A percentile compares a stretch with the other conserved stretches of the same genome.
phyloP scores from a whole-genome alignment of 805 yeast genomes.

The Cyberlindnera euphorbiae region DNA sequence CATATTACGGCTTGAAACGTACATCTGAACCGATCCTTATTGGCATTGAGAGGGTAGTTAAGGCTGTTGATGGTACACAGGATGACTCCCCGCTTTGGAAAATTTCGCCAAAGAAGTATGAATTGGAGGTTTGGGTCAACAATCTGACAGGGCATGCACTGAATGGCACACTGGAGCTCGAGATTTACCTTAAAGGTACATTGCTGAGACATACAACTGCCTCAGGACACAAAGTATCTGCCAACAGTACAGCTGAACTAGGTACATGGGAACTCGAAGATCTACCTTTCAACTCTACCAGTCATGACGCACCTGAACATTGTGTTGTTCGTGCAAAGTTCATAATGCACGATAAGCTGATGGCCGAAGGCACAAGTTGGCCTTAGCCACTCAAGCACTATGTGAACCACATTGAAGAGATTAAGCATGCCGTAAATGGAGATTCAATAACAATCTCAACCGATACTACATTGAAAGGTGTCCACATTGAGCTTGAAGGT shows the following conservation, averaged over 20 bases:
- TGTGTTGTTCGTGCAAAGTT: conserved; percentile 15
- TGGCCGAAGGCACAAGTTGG: conserved; percentile 40
- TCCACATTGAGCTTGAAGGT: conserved; percentile 29
- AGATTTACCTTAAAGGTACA: conserved; percentile 6
- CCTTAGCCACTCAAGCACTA: conserved; percentile 34
- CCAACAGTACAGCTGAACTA: conserved; percentile 9
- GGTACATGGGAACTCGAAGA: neutral
- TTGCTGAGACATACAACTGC: neutral
- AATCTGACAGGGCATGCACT: conserved; percentile 5
- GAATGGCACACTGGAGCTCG: conserved; percentile 3
- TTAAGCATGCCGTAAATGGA: conserved; percentile 25
- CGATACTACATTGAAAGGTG: conserved; percentile 41
- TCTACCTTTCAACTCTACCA: neutral
- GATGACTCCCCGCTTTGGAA: conserved; percentile 8
- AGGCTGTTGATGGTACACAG: conserved; percentile 12
- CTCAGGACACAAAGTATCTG: neutral
- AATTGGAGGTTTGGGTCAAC: conserved; percentile 13
- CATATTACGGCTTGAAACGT: conserved; percentile 43
- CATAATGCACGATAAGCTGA: conserved; percentile 4
- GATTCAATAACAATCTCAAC: conserved; percentile 23
- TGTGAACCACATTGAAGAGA: conserved; percentile 19
- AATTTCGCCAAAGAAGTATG: conserved; percentile 5
- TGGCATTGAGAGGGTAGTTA: conserved; percentile 15
- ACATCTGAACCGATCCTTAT: conserved; percentile 28
- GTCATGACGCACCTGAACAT: neutral